A percentile compares a stretch with the other conserved stretches of the same genome.
These are phyloP conservation scores for Leccinum brunneo-olivaceum DNA, from an alignment of 1,284 basidiomycete species.

Conservation along the genomic window DNA sequence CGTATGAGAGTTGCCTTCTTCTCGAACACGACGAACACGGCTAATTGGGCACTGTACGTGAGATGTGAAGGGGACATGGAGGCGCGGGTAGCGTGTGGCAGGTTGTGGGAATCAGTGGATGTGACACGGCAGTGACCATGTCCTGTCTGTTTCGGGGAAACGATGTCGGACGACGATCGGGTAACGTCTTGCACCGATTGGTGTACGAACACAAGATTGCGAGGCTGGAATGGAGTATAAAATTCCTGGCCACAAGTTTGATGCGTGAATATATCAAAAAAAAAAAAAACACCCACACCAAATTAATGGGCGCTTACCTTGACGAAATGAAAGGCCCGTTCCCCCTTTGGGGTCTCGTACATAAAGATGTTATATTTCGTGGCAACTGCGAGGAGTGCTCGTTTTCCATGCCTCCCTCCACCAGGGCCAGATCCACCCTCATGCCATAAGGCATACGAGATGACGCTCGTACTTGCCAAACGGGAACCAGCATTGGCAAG, in stretches of 20 bases:
- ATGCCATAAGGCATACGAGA: conserved; percentile 62
- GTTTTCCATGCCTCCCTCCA: conserved; percentile 40
- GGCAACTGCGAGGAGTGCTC: conserved; percentile 65
- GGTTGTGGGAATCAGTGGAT: conserved; percentile 20
- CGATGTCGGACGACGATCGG: conserved; percentile 40
- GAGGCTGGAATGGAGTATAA: conserved; percentile 64
- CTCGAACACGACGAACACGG: conserved; percentile 73
- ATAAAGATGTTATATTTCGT: conserved; percentile 66
- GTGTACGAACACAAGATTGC: conserved; percentile 59
- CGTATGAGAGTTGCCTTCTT: conserved; percentile 78
- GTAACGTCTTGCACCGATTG: conserved; percentile 54
- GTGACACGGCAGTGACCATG: conserved; percentile 20
- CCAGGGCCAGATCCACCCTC: conserved; percentile 38
- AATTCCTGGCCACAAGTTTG: conserved; percentile 54
- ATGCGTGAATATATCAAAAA: neutral
- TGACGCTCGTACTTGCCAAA: conserved; percentile 48
- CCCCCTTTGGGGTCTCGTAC: conserved; percentile 73
- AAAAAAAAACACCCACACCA: neutral
- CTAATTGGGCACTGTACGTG: conserved; percentile 60
- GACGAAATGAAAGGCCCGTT: conserved; percentile 73
- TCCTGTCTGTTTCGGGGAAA: conserved; percentile 23
- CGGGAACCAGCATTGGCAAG: conserved; percentile 62
- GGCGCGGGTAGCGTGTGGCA: conserved; percentile 16
- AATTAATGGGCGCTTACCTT: conserved; percentile 42
- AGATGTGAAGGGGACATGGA: conserved; percentile 25